These are phyloP conservation scores for Fraxinus albicans DNA, from an alignment of 305 asterid species.

Conservation along the genomic window DNA sequence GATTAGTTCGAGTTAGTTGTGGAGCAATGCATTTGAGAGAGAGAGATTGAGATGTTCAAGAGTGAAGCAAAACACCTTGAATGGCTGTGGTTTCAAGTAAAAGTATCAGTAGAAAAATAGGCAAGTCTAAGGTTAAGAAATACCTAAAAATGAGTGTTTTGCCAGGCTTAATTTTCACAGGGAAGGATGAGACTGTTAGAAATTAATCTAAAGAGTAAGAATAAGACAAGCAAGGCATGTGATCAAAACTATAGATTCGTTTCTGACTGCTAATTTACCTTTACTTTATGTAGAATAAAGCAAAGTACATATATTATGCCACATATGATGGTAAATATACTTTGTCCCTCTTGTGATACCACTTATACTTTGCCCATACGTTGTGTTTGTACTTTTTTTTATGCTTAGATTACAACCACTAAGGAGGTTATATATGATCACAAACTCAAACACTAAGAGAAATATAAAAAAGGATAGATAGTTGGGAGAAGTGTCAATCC, in stretches of 20 bases:
- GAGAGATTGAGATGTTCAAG: not conserved
- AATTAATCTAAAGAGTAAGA: not conserved
- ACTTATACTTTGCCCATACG: not conserved
- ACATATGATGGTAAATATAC: not conserved
- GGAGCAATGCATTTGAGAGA: not conserved
- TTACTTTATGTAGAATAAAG: not conserved
- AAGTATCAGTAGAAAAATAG: not conserved
- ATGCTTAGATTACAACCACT: not conserved
- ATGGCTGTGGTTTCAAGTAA: not conserved
- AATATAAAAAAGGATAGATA: not conserved
- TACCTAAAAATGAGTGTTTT: not conserved
- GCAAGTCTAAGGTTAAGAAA: not conserved
- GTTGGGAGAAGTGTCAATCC: not conserved
- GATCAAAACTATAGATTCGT: not conserved
- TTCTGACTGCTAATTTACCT: not conserved
- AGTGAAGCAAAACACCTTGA: not conserved
- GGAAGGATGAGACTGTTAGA: not conserved
- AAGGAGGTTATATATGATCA: not conserved
- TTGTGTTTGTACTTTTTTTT: not conserved
- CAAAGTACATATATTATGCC: not conserved
- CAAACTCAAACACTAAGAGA: not conserved
- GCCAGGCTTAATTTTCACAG: not conserved
- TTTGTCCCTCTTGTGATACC: not conserved
- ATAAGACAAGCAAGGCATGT: not conserved
- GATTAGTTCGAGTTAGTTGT: not conserved